Base-by-base conservation (phyloP, 495 filamentous ascomycete species). In the Lophiotrema nucula region DNA sequence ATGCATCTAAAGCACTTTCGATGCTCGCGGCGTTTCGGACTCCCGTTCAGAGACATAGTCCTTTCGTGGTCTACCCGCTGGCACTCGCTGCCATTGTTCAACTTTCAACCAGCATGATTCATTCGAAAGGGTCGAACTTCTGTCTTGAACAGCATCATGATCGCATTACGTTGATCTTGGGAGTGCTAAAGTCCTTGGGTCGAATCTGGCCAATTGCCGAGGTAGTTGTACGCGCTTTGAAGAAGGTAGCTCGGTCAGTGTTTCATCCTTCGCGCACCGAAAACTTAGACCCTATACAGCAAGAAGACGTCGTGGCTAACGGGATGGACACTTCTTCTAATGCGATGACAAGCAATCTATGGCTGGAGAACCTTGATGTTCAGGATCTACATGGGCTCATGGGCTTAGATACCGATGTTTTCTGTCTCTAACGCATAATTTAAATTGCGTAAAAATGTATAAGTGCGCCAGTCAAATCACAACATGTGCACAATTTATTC, bases 301-400 rank as follows among this genome's bases (percentile, higher is more conserved):
- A 47, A 23, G 18, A 47, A 12, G 44, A 47, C 19, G 4, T 26
- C 23, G 26, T 47, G 23, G 44, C 22, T 26, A 23, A 23, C 26
- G 44, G 10, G 15, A 22, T 47, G 10, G 44, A 47, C 23, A 16
- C 44, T 26, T n/a, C n/a, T n/a, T n/a, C n/a, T n/a, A n/a, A n/a
- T n/a, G 44, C 44, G 44, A 47, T 26, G 44, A 26, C 23, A 19
- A 23, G 44, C 16, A 47, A 23, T 26, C 15, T 10, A 12, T 47
- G 44, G 44, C 44, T 46, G 31, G 37, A 12, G 51, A 24, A 24
- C 15, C 1, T 25, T 35, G 16, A 55, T n/a, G 8, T 41, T 47
- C 60, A 28, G 21, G 50, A 54, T 27, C 35, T 47, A 47, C 15
- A 47, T 6, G 44, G 44, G 18, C 44, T 47, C 44, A 47, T 47